Evolutionary conservation across 1,284 basidiomycete genomes (phyloP), one percentile per base, ranked within the genome.

Genomic region (Marasmius fiardii): DNA sequence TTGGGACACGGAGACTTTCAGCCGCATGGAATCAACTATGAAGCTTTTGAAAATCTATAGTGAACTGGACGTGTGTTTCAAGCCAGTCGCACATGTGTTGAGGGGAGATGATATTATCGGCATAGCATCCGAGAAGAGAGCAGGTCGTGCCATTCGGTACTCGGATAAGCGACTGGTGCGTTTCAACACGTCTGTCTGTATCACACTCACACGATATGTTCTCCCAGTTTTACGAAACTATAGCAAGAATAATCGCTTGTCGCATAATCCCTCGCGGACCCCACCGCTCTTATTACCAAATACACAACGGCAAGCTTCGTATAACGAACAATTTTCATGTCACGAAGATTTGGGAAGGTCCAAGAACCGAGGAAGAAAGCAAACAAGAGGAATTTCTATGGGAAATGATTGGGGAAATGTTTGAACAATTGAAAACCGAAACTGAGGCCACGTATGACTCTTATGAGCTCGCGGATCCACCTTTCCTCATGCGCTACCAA

Each of bases 11-110:
- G 12, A 48, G 3, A 68, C 65, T 55, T 64, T 69, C 21, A 1
- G 28, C 26, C 60, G 63, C 18, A 52, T 80, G 18, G 67, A 74
- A 35, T 49, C 50, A n/a, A 69, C 71, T 54, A 77, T 73, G 60
- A 57, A 60, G 11, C 70, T 68, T 16, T 65, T 72, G 31, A 65
- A 67, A 45, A 60, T 66, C 16, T 52, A 79, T 26, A 66, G 71
- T 41, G 73, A 71, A 8, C 62, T 71, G 53, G 71, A 74, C 57
- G 65, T 80, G 43, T 75, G 73, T 6, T 79, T 72, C 51, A 70
- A 74, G 33, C 64, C 78, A 37, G 59, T 79, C 28, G 80, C 73
- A 5, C 79, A 81, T 56, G 63, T 82, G n/a, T 62, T 75, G 24
- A 67, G 72, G 43, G 56, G 61, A 18, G 69, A 70, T 1, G 59